Base-by-base conservation (phyloP, 2,329 filamentous ascomycete species). In the Myriosclerotinia curreyana region DNA sequence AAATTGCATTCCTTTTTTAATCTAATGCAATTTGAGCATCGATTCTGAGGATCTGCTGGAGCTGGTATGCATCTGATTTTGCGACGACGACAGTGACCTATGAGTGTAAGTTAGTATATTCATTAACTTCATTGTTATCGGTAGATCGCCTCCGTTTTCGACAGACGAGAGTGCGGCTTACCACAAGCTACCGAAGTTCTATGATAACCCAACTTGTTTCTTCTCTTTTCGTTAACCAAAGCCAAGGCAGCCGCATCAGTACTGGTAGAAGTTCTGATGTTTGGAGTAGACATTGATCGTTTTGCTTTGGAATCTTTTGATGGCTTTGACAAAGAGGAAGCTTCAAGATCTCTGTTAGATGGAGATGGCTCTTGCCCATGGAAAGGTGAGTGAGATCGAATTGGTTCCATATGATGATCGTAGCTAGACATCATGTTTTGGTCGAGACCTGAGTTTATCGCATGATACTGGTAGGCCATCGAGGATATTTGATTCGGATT, bases 1-100 rank as follows among this genome's bases (percentile, higher is more conserved):
- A 96, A 98, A 74, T 89, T 91, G 77, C 94, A 98, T 69, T 96
- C 92, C 74, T 96, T 97, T 77, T 96, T 96, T 74, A 98, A 79
- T 54, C 92, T 87, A 72, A 96, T 96, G 77, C 94, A 98, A 79
- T 96, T 96, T 69, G 89, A 86, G 77, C 94, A 98, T 68, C 92
- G 87, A 53, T 87, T 87, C 72, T 91, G 85, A 12, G 82, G 75
- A 70, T 96, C 91, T 68, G 87, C 86, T 56, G 85, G 82, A 11
- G 90, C 86, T 51, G 91, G 83, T 60, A 96, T 86, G 76, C 94
- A 98, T 77, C 94, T 84, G 67, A 98, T 98, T 78, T 98, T 98
- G 71, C 94, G 88, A 74, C 91, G 85, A 73, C 94, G 90, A 75
- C 94, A 98, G 75, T 97, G 92, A 64, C 89, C 94, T 97, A 61